Conservation (phyloP, 495 filamentous ascomycete species). For the Lindgomyces ingoldianus region DNA sequence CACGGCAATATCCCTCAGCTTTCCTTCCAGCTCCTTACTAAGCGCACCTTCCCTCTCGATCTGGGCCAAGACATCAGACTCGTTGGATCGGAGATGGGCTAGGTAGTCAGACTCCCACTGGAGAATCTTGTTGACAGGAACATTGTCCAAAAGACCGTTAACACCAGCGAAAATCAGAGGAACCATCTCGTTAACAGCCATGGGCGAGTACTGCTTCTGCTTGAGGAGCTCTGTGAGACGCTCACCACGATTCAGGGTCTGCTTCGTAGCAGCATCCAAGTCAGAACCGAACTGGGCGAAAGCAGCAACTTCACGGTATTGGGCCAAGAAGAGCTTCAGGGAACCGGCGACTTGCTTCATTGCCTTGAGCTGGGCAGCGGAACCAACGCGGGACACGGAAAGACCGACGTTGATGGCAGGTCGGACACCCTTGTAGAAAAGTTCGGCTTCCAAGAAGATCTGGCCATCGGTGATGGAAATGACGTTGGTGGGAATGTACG, state of each 20-base stretch:
- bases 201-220: conserved; percentile 99
- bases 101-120: conserved; percentile 94
- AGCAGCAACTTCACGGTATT: conserved; percentile 99
- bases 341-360: conserved; percentile 99
- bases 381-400: conserved; percentile 99
- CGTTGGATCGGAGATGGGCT: conserved; percentile 83
- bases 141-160: conserved; percentile 86
- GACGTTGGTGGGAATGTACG: conserved; percentile 99
- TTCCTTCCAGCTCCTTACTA: conserved; percentile 90
- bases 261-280: conserved; percentile 98
- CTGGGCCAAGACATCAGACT: conserved; percentile 76
- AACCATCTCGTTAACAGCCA: conserved; percentile 99
- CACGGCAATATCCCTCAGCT: conserved; percentile 74
- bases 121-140: conserved; percentile 85
- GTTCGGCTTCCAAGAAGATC: conserved; percentile 98
- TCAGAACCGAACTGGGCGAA: conserved; percentile 99
- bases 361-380: conserved; percentile 98
- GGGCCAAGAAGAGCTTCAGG: conserved; percentile 99
- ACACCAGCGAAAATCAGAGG: conserved; percentile 99
- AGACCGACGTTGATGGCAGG: conserved; percentile 99
- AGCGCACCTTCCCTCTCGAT: conserved; percentile 96
- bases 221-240: conserved; percentile 98
- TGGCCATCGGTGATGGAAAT: conserved; percentile 99
- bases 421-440: conserved; percentile 99
- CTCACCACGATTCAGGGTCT: conserved; percentile 98